Percentiles rank a stretch among this genome's conserved stretches.
phyloP scores from a whole-genome alignment of 768 basidiomycete species.

The Suillus lakei region DNA sequence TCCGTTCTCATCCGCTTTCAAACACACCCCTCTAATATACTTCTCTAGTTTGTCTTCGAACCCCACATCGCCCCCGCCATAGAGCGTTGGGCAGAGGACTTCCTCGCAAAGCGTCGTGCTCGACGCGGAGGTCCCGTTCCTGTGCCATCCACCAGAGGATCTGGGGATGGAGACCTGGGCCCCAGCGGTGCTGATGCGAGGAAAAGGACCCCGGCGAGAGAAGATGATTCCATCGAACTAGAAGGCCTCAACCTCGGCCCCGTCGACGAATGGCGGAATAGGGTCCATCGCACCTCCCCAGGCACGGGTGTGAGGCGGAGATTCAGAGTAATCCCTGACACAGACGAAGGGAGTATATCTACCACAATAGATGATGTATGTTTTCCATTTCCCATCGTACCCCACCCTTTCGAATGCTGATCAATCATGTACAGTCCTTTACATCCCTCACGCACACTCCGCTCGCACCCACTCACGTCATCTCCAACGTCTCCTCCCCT shows the following conservation, averaged over 20 bases:
- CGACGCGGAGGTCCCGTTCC: conserved; percentile 28
- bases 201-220: conserved; percentile 22
- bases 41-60: conserved; percentile 66
- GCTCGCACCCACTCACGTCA: conserved; percentile 53
- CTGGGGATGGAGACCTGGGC: conserved; percentile 8
- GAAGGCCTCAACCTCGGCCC: conserved; percentile 53
- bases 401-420: neutral
- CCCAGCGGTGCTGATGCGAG: conserved; percentile 20
- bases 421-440: conserved; percentile 42
- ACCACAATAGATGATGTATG: conserved; percentile 55
- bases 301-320: neutral
- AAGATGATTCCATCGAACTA: conserved; percentile 47
- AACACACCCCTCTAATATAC: neutral
- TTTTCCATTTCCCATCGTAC: conserved; percentile 4
- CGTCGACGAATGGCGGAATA: conserved; percentile 52
- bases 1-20: neutral
- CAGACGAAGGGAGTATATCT: conserved; percentile 14
- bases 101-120: conserved; percentile 31
- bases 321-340: conserved; percentile 17
- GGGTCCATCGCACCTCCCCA: conserved; percentile 35
- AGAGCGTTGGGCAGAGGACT: conserved; percentile 47
- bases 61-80: conserved; percentile 69
- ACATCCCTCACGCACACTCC: conserved; percentile 49
- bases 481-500: conserved; percentile 46
- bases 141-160: conserved; percentile 24